Conservation (phyloP, 805 yeast species). For the Candida incommunis region DNA sequence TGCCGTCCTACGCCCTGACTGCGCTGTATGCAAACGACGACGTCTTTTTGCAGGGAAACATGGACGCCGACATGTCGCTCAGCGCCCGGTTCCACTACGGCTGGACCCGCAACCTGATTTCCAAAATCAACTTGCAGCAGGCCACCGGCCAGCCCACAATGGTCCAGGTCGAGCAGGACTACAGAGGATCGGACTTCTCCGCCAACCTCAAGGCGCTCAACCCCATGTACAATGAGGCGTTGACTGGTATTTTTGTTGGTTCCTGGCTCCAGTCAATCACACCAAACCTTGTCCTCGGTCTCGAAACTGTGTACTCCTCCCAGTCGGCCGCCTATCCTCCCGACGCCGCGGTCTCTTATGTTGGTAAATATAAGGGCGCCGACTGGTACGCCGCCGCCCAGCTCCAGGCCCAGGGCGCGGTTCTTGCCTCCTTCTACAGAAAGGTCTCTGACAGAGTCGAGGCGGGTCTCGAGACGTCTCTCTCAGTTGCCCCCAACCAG, state of each 20-base stretch:
- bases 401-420: slow-evolving; percentile 82
- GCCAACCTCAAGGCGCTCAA: slow-evolving; percentile 82
- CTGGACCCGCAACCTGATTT: slow-evolving; percentile 65
- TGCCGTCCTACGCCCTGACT: slow-evolving; percentile 84
- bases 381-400: slow-evolving; percentile 92
- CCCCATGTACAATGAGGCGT: slow-evolving; percentile 65
- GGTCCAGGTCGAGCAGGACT: slow-evolving; percentile 94
- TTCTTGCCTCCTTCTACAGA: slow-evolving; percentile 87
- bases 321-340: slow-evolving; percentile 62
- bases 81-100: slow-evolving; percentile 85
- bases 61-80: slow-evolving; percentile 75
- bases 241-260: slow-evolving; percentile 86
- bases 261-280: slow-evolving; percentile 84
- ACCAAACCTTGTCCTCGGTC: slow-evolving; percentile 70
- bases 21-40: slow-evolving; percentile 81
- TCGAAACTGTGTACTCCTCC: slow-evolving; percentile 75
- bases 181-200: slow-evolving; percentile 78
- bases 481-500: slow-evolving; percentile 13
- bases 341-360: slow-evolving; percentile 80
- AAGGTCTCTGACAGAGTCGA: slow-evolving; percentile 85
- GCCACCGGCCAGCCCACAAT: slow-evolving; percentile 82
- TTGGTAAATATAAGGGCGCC: slow-evolving; percentile 77
- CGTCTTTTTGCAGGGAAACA: slow-evolving; percentile 76
- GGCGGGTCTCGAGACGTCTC: slow-evolving; percentile 23
- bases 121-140: slow-evolving; percentile 79